phyloP scores from a whole-genome alignment of 805 yeast species.

The Nakazawaea ishiwadae region DNA sequence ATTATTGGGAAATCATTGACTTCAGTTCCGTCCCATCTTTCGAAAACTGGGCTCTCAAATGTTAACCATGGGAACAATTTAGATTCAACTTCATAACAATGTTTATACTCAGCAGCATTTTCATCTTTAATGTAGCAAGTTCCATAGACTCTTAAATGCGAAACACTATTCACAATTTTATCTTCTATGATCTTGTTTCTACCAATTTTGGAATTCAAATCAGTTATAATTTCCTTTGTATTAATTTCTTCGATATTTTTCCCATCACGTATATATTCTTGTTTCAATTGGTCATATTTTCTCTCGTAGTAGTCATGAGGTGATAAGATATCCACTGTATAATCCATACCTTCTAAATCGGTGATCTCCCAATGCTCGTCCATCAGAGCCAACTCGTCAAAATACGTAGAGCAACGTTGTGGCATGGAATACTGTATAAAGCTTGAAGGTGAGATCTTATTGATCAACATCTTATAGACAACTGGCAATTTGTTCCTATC shows the following conservation, averaged over 20 bases:
- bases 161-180: constrained; percentile 4
- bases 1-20: constrained; percentile 25
- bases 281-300: constrained; percentile 4
- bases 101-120: background rate
- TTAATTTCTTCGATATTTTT: constrained; percentile 6
- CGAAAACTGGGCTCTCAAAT: constrained; percentile 31
- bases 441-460: background rate
- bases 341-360: constrained; percentile 8
- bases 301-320: constrained; percentile 5
- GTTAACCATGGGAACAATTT: constrained; percentile 39
- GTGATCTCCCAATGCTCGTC: constrained; percentile 11
- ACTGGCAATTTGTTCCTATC: constrained; percentile 3
- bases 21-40: constrained; percentile 32
- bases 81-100: constrained; percentile 25
- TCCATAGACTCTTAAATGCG: constrained; percentile 11
- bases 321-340: constrained; percentile 6
- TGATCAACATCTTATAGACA: constrained; percentile 1
- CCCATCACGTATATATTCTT: constrained; percentile 1
- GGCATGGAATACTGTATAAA: background rate
- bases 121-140: constrained; percentile 6
- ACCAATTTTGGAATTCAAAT: constrained; percentile 6
- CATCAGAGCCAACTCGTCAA: constrained; percentile 2
- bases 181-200: constrained; percentile 7
- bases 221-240: constrained; percentile 1
- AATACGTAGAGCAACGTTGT: constrained; percentile 6